Evolutionary conservation across 2,329 filamentous ascomycete species (phyloP), one percentile per base, ranked within the genome.

Genomic region (Penicillium sp.): DNA sequence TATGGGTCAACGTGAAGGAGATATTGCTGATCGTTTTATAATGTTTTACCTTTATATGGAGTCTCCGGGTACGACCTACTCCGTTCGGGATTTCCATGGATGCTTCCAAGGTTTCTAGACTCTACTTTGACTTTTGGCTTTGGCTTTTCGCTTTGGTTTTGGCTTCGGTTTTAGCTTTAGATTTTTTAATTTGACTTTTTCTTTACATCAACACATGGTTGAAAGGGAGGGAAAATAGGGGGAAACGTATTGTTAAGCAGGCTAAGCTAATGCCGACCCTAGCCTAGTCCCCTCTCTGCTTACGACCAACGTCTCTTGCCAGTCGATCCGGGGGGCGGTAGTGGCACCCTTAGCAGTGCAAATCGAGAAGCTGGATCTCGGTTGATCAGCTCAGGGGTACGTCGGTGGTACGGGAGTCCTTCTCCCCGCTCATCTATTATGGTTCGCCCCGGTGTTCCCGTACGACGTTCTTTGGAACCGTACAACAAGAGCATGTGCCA

Each of bases 381-480:
- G 62, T 57, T 70, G 70, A 72, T 72, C 67, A 63, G 68, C 66
- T 66, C 69, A 72, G 68, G 68, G 68, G 63, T 67, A 57, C 11
- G n/a, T 45, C 14, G 43, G 50, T 52, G 45, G 52, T 27, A 47
- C 41, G 37, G 26, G 57, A 58, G 53, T 55, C 50, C 31, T 45
- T 41, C 24, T 37, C 46, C 50, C 48, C 35, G 31, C 55, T 60
- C 49, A 58, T 63, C 63, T 19, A 31, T 21, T 26, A 63, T 53
- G 45, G 55, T 57, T 57, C 51, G 50, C 14, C 21, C n/a, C 21
- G 21, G 16, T 27, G 41, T 44, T 41, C 31, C 39, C 50, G 50
- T 45, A 29, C 41, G 29, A 52, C 39, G 5, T 24, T 37, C 33
- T 46, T 41, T 53, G 43, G 43, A 53, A 47, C 41, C 37, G 43